Evolutionary conservation across 768 basidiomycete genomes (phyloP), one percentile per base, ranked within the genome.

Genomic region (Boletellus ananiceps): DNA sequence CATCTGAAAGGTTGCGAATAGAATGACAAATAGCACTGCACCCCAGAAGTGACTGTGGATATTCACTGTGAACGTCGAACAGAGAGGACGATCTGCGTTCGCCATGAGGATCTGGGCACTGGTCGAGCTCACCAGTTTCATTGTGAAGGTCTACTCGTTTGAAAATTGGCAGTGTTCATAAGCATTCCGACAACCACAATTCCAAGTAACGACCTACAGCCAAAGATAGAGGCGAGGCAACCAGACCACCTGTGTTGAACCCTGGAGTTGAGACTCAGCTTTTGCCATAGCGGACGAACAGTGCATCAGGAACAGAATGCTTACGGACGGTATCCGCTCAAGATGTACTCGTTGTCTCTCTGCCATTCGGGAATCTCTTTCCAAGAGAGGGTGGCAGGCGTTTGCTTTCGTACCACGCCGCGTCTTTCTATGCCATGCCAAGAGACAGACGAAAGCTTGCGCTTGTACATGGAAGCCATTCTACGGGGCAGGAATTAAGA

Each of bases 31-130:
- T 21, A 88, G 58, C 4, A 79, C 60, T 29, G 84, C 81, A 23
- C 82, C 87, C 71, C 81, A 77, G 8, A 92, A 71, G 62, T 93
- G 92, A 51, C 77, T 86, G 67, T 91, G 86, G 40, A 93, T 90
- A 68, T 94, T 94, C 48, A 93, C 89, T 88, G 45, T 31, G 58
- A 52, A 51, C 43, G 51, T 58, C 32, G 44, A 43, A 56, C 23
- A 49, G 25, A 46, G 46, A 35, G 29, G 36, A 41, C 46, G 33
- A 41, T 47, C 40, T 50, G 12, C 39, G 27, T 51, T 40, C 27
- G 45, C 27, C 33, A 33, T 35, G 38, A 46, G 44, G 39, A 16
- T 19, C 33, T 42, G 34, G 47, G 39, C 42, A 37, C 49, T 15
- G 35, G 32, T 35, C 21, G 31, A 23, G 45, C 60, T 67, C 49